Percentiles rank a stretch among this genome's conserved stretches.
These are phyloP conservation scores for Dendryphion nanum DNA, from an alignment of 2,329 filamentous ascomycete species.

Conservation along the genomic window DNA sequence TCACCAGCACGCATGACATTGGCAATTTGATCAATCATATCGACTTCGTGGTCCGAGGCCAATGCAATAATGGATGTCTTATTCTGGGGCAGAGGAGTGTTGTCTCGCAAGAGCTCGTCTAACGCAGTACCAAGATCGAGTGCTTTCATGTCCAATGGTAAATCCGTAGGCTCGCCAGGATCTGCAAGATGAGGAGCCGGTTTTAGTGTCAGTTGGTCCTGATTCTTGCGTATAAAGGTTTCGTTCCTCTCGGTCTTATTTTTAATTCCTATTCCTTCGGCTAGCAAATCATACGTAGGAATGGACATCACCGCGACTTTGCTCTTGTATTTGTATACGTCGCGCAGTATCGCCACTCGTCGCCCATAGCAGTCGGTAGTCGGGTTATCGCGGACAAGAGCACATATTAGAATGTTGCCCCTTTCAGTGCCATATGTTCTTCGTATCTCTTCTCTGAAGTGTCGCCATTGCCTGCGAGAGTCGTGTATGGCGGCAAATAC, in stretches of 20 bases:
- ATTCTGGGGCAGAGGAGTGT: neutral
- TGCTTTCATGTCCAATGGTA: neutral
- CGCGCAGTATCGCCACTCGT: slow-evolving; percentile 16
- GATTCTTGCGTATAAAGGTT: neutral
- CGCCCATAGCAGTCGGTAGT: slow-evolving; percentile 20
- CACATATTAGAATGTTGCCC: slow-evolving; percentile 25
- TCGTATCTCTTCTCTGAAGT: slow-evolving; percentile 22
- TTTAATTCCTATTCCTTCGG: slow-evolving; percentile 3
- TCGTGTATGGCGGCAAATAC: slow-evolving; percentile 19
- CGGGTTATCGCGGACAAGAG: slow-evolving; percentile 20
- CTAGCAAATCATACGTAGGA: slow-evolving; percentile 16
- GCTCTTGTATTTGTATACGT: slow-evolving; percentile 10
- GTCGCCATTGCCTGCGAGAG: slow-evolving; percentile 19
- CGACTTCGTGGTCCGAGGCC: neutral
- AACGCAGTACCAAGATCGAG: neutral
- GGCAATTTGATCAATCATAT: slow-evolving; percentile 13
- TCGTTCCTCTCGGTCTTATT: neutral
- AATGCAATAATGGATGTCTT: slow-evolving; percentile 1
- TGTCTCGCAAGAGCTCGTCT: neutral
- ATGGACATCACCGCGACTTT: slow-evolving; percentile 22
- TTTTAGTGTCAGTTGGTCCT: neutral
- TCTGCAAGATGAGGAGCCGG: neutral
- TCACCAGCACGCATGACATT: slow-evolving; percentile 18
- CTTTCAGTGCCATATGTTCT: slow-evolving; percentile 19
- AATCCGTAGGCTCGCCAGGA: no score